These are phyloP conservation scores for Suhomyces sp. DNA, from an alignment of 805 yeast genomes.

Conservation along the genomic window DNA sequence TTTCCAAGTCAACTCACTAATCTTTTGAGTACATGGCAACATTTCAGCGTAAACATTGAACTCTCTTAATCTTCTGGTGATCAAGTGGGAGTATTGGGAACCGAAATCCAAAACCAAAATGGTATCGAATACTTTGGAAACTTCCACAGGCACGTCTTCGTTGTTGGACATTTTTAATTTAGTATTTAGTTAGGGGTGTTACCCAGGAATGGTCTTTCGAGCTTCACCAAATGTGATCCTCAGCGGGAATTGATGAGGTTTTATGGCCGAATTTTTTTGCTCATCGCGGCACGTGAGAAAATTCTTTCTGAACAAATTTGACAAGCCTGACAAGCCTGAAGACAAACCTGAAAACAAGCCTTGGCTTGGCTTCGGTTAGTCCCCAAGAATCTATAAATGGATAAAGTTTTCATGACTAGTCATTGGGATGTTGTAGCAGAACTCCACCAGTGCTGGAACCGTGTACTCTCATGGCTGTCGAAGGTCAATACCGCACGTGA, in stretches of 20 bases:
- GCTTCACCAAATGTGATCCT: neutral
- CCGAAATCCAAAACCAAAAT: conserved; percentile 96
- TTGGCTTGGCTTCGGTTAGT: neutral
- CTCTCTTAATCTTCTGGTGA: conserved; percentile 96
- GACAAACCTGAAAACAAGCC: neutral
- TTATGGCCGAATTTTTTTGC: conserved; percentile 4
- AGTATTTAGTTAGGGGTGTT: neutral
- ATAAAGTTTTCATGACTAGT: too few species aligned
- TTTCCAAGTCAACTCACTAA: conserved; percentile 84
- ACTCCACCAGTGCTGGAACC: too few species aligned
- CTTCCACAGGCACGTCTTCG: conserved; percentile 52
- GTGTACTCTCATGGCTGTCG: too few species aligned
- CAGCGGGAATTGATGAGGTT: neutral
- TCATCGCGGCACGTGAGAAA: conserved; percentile 2
- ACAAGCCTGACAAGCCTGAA: too few species aligned
- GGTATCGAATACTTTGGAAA: conserved; percentile 90
- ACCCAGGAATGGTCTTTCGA: conserved; percentile 4
- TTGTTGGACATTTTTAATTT: conserved; percentile 10
- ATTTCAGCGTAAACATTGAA: conserved; percentile 98
- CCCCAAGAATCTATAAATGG: too few species aligned
- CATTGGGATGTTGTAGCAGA: too few species aligned
- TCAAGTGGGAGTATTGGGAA: conserved; percentile 95
- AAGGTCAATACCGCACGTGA: neutral
- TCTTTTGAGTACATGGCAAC: conserved; percentile 99
- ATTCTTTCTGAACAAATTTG: too few species aligned